Base-by-base conservation (phyloP, 2,329 filamentous ascomycete genomes). In the Geosmithia flava region DNA sequence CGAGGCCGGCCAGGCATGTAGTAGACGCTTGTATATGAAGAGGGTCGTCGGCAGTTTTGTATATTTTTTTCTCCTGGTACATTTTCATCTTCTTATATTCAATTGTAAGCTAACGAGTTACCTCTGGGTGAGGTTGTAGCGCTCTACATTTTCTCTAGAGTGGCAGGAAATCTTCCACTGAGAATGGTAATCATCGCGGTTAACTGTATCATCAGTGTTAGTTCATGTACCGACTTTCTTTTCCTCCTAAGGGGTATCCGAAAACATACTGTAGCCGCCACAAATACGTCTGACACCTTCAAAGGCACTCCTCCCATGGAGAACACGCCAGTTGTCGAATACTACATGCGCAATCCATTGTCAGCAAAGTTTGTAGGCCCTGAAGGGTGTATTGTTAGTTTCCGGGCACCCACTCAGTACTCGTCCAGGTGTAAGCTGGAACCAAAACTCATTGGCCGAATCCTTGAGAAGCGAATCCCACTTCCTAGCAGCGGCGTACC, bases 261-360 rank as follows among this genome's bases (percentile, higher is more conserved):
- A n/a, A n/a, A 7, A 7, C 84, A 74, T 69, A 89, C 87, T 83
- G 58, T 97, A 97, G 10, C 79, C 91, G 51, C 93, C 93, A 63
- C 90, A 96, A 59, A 98, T 86, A 54, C 90, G 81, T 54, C 93
- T 74, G 59, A 85, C 80, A 1, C 93, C 93, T 6, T 81, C 84
- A 59, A 97, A 98, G 0, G 78, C 78, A 47, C 81, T 81, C 56
- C 93, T 74, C 1, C 91, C 93, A 64, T 98, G 93, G 55, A 97
- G 68, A 33, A 96, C 85, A 50, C 93, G 78, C 89, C 91, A 96
- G 59, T 98, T 97, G 61, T 98, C 87, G 63, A 98, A 96, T 44
- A 97, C 85, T 86, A 55, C 17, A 33, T 19, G 33, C 15, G 11
- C 10, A n/a, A n/a, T n/a, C n/a, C n/a, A n/a, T n/a, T n/a, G 15